Evolutionary conservation across 768 basidiomycete genomes (phyloP).

Genomic region (Agaricus subrufescens): DNA sequence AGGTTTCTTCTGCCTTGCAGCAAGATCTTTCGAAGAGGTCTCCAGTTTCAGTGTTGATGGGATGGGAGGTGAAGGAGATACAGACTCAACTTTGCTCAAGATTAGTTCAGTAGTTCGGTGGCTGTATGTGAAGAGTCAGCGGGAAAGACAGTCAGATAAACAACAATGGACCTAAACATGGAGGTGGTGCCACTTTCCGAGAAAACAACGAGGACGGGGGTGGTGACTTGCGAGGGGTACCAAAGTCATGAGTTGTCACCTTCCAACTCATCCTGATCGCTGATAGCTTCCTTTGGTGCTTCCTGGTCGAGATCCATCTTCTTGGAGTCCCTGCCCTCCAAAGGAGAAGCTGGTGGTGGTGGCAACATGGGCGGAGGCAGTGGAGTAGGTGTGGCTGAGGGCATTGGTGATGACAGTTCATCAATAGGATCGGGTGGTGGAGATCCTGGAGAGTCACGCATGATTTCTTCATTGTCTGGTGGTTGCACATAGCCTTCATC

Average conservation of each 20-base stretch:
- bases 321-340: no score
- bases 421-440: conserved; percentile 4
- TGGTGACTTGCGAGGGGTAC: background rate
- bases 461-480: background rate
- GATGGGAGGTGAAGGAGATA: conserved; percentile 2
- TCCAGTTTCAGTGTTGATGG: conserved; percentile 40
- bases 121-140: background rate
- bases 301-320: no score
- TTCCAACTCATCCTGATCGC: background rate
- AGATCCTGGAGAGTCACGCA: conserved; percentile 12
- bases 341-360: background rate
- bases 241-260: background rate
- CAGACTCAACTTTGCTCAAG: no score
- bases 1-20: conserved; percentile 48
- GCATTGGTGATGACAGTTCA: conserved; percentile 7
- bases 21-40: conserved; percentile 57
- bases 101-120: no score
- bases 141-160: no score
- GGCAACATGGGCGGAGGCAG: background rate
- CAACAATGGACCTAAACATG: no score
- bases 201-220: background rate
- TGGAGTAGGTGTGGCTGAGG: background rate
- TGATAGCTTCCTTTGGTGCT: no score
- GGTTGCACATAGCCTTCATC: no score
- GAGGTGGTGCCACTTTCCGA: no score